A percentile compares a stretch with the other conserved stretches of the same genome.
These are phyloP conservation scores for Melanopsichium pennsylvanicum DNA, from an alignment of 1,284 basidiomycete species.

Conservation along the genomic window DNA sequence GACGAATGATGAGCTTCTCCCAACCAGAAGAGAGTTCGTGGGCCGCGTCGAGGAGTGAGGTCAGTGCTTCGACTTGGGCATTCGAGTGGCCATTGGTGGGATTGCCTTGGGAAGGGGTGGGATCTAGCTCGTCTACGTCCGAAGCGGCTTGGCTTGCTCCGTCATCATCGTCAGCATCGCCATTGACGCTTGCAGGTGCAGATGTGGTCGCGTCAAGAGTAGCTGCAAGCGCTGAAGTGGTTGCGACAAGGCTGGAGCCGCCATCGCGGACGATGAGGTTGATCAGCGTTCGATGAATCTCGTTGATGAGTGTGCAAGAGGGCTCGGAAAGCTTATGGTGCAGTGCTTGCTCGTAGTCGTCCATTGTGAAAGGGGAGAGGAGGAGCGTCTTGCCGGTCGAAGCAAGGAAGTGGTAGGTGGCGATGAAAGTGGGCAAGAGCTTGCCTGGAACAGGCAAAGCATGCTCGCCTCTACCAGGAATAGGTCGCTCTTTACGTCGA, in stretches of 20 bases:
- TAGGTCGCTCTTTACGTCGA: slow-evolving; percentile 70
- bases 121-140: slow-evolving; percentile 38
- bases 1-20: slow-evolving; percentile 50
- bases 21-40: slow-evolving; percentile 47
- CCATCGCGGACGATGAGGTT: slow-evolving; percentile 80
- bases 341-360: slow-evolving; percentile 89
- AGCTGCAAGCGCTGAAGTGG: slow-evolving; percentile 14
- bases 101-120: slow-evolving; percentile 13
- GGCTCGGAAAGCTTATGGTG: slow-evolving; percentile 78
- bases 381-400: slow-evolving; percentile 88
- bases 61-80: slow-evolving; percentile 37
- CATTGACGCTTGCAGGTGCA: slow-evolving; percentile 59
- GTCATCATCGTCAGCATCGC: slow-evolving; percentile 55
- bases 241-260: slow-evolving; percentile 67
- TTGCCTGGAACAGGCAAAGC: slow-evolving; percentile 75
- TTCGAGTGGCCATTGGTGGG: slow-evolving; percentile 15
- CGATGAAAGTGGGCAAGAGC: slow-evolving; percentile 83
- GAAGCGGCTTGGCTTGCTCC: slow-evolving; percentile 34
- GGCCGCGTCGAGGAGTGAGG: slow-evolving; percentile 43
- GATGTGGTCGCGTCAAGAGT: slow-evolving; percentile 15
- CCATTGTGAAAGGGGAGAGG: slow-evolving; percentile 88
- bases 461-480: slow-evolving; percentile 77
- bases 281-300: slow-evolving; percentile 87
- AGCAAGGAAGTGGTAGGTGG: slow-evolving; percentile 90
- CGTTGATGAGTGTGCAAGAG: slow-evolving; percentile 79